Evolutionary conservation across 164 flowering plant species (phyloP), one percentile per base, ranked within the genome.

Genomic region (Buxus sempervirens): DNA sequence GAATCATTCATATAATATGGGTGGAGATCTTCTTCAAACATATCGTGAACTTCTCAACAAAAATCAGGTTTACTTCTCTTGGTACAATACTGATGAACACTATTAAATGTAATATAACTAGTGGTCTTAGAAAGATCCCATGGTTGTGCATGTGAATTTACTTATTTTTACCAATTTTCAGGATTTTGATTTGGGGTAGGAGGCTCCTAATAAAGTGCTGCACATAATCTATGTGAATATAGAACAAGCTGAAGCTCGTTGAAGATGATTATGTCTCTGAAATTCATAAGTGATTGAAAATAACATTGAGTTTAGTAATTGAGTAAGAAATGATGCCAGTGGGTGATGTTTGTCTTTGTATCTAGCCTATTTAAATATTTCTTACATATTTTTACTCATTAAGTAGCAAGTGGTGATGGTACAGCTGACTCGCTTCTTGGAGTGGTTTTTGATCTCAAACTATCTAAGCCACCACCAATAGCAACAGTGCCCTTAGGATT

Each of bases 351-450:
- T n/a, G n/a, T n/a, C n/a, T n/a, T n/a, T n/a, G n/a, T n/a, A n/a
- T n/a, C n/a, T n/a, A n/a, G n/a, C n/a, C n/a, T n/a, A n/a, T n/a
- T n/a, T n/a, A n/a, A n/a, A n/a, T n/a, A n/a, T n/a, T n/a, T n/a
- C n/a, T n/a, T n/a, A n/a, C n/a, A n/a, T n/a, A n/a, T n/a, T n/a
- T n/a, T n/a, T n/a, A n/a, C n/a, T n/a, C n/a, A n/a, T n/a, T n/a
- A n/a, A n/a, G n/a, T n/a, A n/a, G n/a, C n/a, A n/a, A n/a, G n/a
- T n/a, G n/a, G n/a, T n/a, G n/a, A n/a, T n/a, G n/a, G n/a, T n/a
- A n/a, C n/a, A n/a, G n/a, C n/a, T n/a, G n/a, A 93, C 59, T 93
- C 97, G 98, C 78, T 93, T 22, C 96, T 93, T 65, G 93, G 97
- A 65, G 98, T 93, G 42, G 85, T 93, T 74, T 76, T 76, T 60